These are phyloP conservation scores for Coemansia sp. DNA, from an alignment of 192 early-diverging fungal genomes.

Conservation along the genomic window DNA sequence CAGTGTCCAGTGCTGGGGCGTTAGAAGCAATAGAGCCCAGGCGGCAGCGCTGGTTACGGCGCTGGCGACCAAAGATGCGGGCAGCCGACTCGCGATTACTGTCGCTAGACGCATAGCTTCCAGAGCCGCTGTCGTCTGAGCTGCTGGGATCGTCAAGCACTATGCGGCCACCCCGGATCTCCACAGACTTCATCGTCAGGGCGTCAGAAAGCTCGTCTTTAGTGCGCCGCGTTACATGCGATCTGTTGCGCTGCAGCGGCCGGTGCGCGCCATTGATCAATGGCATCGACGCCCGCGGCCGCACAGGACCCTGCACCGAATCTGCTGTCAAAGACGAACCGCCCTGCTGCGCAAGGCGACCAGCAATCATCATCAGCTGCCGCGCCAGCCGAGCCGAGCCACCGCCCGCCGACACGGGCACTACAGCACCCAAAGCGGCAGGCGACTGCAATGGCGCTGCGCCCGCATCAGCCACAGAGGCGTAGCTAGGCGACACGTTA, in stretches of 20 bases:
- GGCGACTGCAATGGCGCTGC: conserved; percentile 14
- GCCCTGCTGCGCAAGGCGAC: conserved; percentile 9
- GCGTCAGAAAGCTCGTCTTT: conserved; percentile 46
- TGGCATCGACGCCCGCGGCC: conserved; percentile 54
- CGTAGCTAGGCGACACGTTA: neutral
- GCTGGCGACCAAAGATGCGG: conserved; percentile 11
- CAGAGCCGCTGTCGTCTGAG: conserved; percentile 22
- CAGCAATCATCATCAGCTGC: conserved; percentile 32
- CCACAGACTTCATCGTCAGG: conserved; percentile 55
- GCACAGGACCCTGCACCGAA: conserved; percentile 22
- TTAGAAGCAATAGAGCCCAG: conserved; percentile 7
- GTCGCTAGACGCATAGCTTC: conserved; percentile 12
- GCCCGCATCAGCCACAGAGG: neutral
- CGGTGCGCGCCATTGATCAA: conserved; percentile 29
- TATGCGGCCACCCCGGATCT: conserved; percentile 54
- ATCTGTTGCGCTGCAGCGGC: conserved; percentile 38
- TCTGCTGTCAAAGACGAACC: conserved; percentile 2
- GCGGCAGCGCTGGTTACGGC: neutral
- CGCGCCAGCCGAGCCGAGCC: conserved; percentile 28
- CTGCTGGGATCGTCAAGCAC: conserved; percentile 51
- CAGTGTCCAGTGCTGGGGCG: neutral
- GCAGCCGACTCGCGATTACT: neutral
- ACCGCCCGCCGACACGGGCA: neutral
- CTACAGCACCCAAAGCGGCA: neutral
- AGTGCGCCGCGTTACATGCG: conserved; percentile 23